A percentile compares a stretch with the other conserved stretches of the same genome.
Conservation (phyloP, 805 yeast genomes). For the Kurtzmaniella cleridarum region DNA sequence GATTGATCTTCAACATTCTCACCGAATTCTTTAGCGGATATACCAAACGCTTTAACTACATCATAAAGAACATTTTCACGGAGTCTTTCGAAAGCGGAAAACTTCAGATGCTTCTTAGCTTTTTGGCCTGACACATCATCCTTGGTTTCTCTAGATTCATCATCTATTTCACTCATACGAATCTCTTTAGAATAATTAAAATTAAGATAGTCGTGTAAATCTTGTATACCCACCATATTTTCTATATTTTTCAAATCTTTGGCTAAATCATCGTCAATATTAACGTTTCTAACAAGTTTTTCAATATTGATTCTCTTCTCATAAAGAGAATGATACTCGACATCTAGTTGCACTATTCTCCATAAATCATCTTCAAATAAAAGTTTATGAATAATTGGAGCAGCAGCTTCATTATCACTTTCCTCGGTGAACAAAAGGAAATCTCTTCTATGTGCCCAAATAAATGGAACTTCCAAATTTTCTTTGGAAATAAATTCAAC, state of each 20-base stretch:
- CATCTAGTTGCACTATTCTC: slow-evolving; percentile 81
- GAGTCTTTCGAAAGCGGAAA: slow-evolving; percentile 59
- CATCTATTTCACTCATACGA: slow-evolving; percentile 36
- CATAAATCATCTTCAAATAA: slow-evolving; percentile 83
- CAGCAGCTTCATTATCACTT: slow-evolving; percentile 20
- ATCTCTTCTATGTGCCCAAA: slow-evolving; percentile 94
- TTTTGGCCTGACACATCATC: slow-evolving; percentile 14
- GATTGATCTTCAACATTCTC: slow-evolving; percentile 68
- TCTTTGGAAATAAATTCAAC: slow-evolving; percentile 72
- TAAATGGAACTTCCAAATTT: slow-evolving; percentile 85
- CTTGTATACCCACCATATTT: slow-evolving; percentile 77
- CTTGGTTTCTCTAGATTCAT: slow-evolving; percentile 8
- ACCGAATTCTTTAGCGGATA: slow-evolving; percentile 74
- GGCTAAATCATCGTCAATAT: slow-evolving; percentile 50
- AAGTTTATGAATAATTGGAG: slow-evolving; percentile 42
- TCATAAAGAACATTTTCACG: slow-evolving; percentile 58
- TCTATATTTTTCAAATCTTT: slow-evolving; percentile 53
- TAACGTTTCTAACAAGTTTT: slow-evolving; percentile 48
- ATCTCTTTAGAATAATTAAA: slow-evolving; percentile 63
- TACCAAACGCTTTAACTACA: slow-evolving; percentile 67
- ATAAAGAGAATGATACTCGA: slow-evolving; percentile 80
- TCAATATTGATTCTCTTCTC: slow-evolving; percentile 66
- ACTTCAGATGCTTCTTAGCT: slow-evolving; percentile 54
- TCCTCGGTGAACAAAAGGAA: slow-evolving; percentile 60
- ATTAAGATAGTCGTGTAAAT: slow-evolving; percentile 74